Conservation (phyloP, 257 asterid genomes). For the Coffea canephora region DNA sequence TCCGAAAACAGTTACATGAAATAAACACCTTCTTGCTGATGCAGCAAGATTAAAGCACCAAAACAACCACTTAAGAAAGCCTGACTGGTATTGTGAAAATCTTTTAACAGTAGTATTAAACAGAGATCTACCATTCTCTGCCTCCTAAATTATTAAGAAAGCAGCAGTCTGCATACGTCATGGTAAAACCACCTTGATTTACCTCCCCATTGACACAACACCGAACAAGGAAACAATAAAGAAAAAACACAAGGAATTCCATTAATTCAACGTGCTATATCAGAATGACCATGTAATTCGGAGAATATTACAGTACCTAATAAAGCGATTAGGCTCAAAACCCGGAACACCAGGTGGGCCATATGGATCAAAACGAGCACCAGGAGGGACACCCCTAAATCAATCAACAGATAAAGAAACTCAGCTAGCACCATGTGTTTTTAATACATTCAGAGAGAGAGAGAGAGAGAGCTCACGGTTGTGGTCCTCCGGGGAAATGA, state of each 20-base stretch:
- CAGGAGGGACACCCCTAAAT: conserved; percentile 76
- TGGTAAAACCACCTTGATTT: background rate
- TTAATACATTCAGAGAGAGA: background rate
- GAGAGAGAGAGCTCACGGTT: conserved; percentile 31
- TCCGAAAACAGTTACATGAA: background rate
- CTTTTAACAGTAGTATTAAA: background rate
- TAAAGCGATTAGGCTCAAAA: conserved; percentile 77
- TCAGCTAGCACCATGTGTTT: background rate
- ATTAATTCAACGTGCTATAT: background rate
- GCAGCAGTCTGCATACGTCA: background rate
- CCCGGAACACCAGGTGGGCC: conserved; percentile 92
- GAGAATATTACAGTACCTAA: conserved; percentile 37
- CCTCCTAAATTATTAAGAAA: background rate
- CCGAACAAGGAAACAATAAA: background rate
- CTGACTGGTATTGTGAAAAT: background rate
- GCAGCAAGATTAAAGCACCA: background rate
- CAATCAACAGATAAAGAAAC: conserved; percentile 2
- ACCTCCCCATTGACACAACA: background rate
- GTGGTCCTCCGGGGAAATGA: conserved; percentile 55
- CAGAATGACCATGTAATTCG: background rate
- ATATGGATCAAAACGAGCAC: conserved; percentile 87
- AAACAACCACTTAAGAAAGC: background rate
- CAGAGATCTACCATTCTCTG: background rate
- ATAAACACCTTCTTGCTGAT: background rate
- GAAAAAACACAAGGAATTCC: too few species aligned